Base-by-base conservation (phyloP, 2,329 filamentous ascomycete species). In the Fusarium metavorans region DNA sequence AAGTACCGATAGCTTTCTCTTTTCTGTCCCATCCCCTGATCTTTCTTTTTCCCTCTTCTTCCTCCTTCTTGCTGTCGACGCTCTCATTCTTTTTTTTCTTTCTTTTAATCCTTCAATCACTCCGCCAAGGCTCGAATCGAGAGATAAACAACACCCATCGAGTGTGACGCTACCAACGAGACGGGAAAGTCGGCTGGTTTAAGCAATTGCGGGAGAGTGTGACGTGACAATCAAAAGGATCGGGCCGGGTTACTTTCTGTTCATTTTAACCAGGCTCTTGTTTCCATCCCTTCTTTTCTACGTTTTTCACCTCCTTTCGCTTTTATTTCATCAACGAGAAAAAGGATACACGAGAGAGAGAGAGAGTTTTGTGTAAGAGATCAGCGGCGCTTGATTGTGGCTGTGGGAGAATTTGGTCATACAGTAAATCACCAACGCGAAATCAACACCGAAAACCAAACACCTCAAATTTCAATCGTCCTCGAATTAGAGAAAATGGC, bases 401-500 rank as follows among this genome's bases (percentile, higher is more conserved):
- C 27, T 54, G 48, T 48, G 48, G 27, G 27, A 54, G 48, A 54
- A 14, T 32, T 45, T 30, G 9, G 48, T 30, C 48, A 30, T 11
- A 30, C 18, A 14, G 20, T 25, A 16, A 16, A 48, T 10, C 23
- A 48, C 45, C 16, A 52, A 30, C 25, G 18, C 23, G 25, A 50
- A 30, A 16, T 10, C n/a, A 20, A 20, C n/a, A 18, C 14, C 30
- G 8, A 16, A 35, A 10, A 20, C 41, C 25, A 13, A 14, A 48
- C 23, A 48, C 25, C 43, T 48, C 4, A 23, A 48, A 11, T 10
- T 48, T 27, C 16, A 30, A 52, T 13, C 48, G 32, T 32, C 18
- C 27, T n/a, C 45, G 25, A 50, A 50, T 27, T 18, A 30, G 9
- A 11, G 16, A 50, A 13, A 34, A 76, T 76, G 74, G 60, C 60